A percentile compares a stretch with the other conserved stretches of the same genome.
phyloP scores from a whole-genome alignment of 495 filamentous ascomycete species.

The Podospora pseudoanserina region DNA sequence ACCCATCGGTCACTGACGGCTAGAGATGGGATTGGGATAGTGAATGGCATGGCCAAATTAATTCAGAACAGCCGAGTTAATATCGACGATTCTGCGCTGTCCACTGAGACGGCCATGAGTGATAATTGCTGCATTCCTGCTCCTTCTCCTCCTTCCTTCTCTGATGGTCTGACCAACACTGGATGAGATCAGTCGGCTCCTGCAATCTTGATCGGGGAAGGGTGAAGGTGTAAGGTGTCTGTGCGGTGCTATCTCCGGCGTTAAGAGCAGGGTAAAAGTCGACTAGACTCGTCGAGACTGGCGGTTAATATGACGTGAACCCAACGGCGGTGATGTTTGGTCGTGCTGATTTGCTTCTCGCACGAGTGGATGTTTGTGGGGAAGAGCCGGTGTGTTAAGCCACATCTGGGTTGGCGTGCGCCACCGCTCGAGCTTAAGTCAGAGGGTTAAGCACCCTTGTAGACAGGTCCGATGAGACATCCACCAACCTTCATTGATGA shows the following conservation, averaged over 20 bases:
- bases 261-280: conserved; percentile 6
- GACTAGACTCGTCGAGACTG: conserved; percentile 18
- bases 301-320: conserved; percentile 28
- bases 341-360: conserved; percentile 16
- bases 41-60: conserved; percentile 32
- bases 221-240: conserved; percentile 7
- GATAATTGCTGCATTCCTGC: neutral
- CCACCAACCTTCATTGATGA: neutral
- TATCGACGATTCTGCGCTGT: conserved; percentile 31
- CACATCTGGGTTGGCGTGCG: conserved; percentile 13
- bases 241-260: conserved; percentile 14
- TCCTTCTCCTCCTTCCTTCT: neutral
- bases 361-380: conserved; percentile 13
- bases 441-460: neutral
- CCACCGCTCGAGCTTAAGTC: neutral
- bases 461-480: conserved; percentile 5
- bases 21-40: conserved; percentile 29
- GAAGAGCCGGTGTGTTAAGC: conserved; percentile 9
- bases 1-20: conserved; percentile 20
- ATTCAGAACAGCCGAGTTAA: conserved; percentile 29
- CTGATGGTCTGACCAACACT: neutral
- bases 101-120: neutral
- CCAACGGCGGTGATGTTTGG: conserved; percentile 25
- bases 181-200: neutral
- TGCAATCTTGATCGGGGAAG: neutral